Base-by-base conservation (phyloP, 2,329 filamentous ascomycete genomes). In the Rasamsonia emersonii region DNA sequence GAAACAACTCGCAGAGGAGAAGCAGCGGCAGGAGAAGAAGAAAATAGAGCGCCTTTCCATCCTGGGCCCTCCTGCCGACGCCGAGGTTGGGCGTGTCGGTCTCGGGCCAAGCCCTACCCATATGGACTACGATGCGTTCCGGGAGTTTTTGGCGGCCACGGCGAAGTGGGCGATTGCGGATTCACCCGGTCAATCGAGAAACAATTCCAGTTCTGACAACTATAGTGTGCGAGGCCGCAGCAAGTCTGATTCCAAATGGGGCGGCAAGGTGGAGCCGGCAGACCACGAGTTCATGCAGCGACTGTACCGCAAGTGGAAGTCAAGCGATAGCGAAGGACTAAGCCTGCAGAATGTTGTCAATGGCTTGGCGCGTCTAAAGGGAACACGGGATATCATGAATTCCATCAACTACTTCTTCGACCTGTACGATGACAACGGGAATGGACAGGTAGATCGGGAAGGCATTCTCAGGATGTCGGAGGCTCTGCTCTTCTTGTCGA, bases 361-460 rank as follows among this genome's bases (percentile, higher is more conserved):
- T 11, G 91, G 91, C 0, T 68, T 98, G 27, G 88, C 89, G 2
- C 77, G 83, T 9, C 85, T 98, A 50, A 96, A 94, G 57, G 89
- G 91, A 6, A 86, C 82, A 34, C 79, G 81, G 28, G 91, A 98
- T 58, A 95, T 98, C 44, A 95, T 98, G 89, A 85, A 85, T 18
- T 91, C 84, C 37, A 96, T 98, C 51, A 91, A 79, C 38, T 96
- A 96, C 61, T 96, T 98, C 58, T 98, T 98, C 47, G 85, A 95
- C 50, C 74, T 98, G 0, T 95, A 96, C 56, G 91, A 98, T 53
- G 89, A 98, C 44, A 82, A 89, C 48, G 75, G 78, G 1, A 86
- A 94, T 53, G 91, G 91, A 16, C 86, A 77, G 46, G 88, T 98
- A 4, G 91, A 96, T 50, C 77, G 91, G 8, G 91, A 98, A 58